These are phyloP conservation scores for Hortaea sp. DNA, from an alignment of 2,329 filamentous ascomycete species.

Conservation along the genomic window DNA sequence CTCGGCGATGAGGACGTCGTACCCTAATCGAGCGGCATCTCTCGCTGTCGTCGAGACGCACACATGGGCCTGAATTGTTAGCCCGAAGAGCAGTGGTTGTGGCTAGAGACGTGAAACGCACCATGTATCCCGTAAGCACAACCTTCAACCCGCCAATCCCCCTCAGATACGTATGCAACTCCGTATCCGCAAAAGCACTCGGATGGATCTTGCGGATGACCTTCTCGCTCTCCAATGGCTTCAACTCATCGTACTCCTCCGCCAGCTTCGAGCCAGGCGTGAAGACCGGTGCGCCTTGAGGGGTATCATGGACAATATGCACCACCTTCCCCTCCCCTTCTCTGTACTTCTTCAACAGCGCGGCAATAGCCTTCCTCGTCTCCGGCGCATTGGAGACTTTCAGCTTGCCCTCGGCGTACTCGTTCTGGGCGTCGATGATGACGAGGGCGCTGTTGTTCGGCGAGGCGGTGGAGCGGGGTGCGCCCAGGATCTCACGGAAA, in stretches of 20 bases:
- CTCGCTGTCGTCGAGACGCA: slow-evolving; percentile 54
- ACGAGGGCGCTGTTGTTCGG: slow-evolving; percentile 50
- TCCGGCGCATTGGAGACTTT: slow-evolving; percentile 43
- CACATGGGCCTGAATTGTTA: slow-evolving; percentile 46
- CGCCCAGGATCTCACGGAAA: slow-evolving; percentile 46
- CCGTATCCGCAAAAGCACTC: slow-evolving; percentile 51
- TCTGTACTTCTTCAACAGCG: slow-evolving; percentile 52
- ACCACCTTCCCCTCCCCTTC: slow-evolving; percentile 44
- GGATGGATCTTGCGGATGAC: slow-evolving; percentile 49
- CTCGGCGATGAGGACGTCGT: slow-evolving; percentile 51
- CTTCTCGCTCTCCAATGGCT: slow-evolving; percentile 45
- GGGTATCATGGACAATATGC: slow-evolving; percentile 51
- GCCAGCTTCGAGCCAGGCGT: slow-evolving; percentile 52
- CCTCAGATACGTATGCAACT: slow-evolving; percentile 46
- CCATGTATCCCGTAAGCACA: slow-evolving; percentile 52
- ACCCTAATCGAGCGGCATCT: slow-evolving; percentile 50
- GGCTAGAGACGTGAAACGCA: slow-evolving; percentile 6
- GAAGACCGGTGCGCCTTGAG: slow-evolving; percentile 55
- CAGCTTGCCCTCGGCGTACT: slow-evolving; percentile 52
- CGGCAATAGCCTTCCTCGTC: slow-evolving; percentile 47
- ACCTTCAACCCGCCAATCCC: slow-evolving; percentile 46
- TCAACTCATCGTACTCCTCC: slow-evolving; percentile 51
- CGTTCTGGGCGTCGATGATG: slow-evolving; percentile 63
- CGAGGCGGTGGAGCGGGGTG: slow-evolving; percentile 46
- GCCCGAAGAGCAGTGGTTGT: background rate